These are phyloP conservation scores for Filobasidium uniguttulatum DNA, from an alignment of 1,284 basidiomycete genomes.

Conservation along the genomic window DNA sequence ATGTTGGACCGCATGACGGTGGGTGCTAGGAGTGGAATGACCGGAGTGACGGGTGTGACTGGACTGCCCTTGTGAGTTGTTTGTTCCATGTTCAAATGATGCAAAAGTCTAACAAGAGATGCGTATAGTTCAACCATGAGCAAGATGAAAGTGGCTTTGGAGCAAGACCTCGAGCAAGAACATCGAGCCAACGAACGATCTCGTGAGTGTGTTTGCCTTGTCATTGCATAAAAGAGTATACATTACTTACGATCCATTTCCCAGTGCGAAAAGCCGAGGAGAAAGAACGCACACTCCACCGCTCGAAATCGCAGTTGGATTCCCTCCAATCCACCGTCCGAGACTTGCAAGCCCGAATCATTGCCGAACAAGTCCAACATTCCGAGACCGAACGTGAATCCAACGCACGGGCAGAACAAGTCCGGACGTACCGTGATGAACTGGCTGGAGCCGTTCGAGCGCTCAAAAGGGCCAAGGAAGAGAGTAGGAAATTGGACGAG, in stretches of 20 bases:
- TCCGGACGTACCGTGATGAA: conserved; percentile 26
- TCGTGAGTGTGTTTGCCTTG: not conserved
- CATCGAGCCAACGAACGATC: not conserved
- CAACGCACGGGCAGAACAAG: conserved; percentile 19
- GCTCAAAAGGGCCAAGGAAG: conserved; percentile 27
- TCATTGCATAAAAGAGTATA: not conserved
- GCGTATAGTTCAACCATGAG: conserved; percentile 12
- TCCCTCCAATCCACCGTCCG: conserved; percentile 20
- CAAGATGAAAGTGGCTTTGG: conserved; percentile 9
- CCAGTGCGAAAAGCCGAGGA: conserved; percentile 2
- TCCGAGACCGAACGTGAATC: conserved; percentile 23
- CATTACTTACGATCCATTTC: not conserved
- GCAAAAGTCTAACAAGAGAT: not conserved
- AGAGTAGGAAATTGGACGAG: conserved; percentile 29
- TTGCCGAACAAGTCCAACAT: conserved; percentile 28
- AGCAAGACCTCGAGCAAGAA: conserved; percentile 7
- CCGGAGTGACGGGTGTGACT: conserved; percentile 6
- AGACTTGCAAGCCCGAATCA: conserved; percentile 29
- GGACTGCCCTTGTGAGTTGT: conserved; percentile 3
- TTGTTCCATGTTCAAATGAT: not conserved
- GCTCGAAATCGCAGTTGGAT: conserved; percentile 1
- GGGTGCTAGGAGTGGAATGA: conserved; percentile 8
- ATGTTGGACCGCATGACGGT: conserved; percentile 14
- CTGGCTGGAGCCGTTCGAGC: conserved; percentile 27
- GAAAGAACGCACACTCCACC: not conserved